These are phyloP conservation scores for Xerocomus amazonicus DNA, from an alignment of 1,284 basidiomycete species.

Conservation along the genomic window DNA sequence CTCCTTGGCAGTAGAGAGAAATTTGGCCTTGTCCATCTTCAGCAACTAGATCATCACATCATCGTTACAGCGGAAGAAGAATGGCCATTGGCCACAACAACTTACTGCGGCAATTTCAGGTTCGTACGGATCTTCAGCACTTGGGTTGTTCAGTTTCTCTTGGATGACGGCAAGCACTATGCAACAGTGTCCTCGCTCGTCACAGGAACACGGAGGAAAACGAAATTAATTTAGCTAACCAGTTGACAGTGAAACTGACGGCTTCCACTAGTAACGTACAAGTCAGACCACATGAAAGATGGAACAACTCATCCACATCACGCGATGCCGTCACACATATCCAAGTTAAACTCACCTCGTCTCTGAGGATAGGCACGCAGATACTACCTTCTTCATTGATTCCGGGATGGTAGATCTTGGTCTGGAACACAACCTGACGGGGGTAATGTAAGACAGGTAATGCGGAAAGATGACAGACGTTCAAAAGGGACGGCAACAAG, in stretches of 20 bases:
- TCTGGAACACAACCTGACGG: slow-evolving; percentile 75
- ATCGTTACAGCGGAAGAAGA: neutral
- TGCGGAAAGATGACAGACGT: slow-evolving; percentile 1
- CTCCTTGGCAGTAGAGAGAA: slow-evolving; percentile 70
- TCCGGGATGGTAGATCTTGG: slow-evolving; percentile 90
- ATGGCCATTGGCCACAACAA: neutral
- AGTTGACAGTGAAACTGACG: slow-evolving; percentile 71
- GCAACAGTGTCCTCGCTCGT: slow-evolving; percentile 3
- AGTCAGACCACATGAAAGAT: slow-evolving; percentile 2
- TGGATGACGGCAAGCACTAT: slow-evolving; percentile 76
- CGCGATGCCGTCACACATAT: neutral
- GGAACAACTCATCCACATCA: slow-evolving; percentile 1
- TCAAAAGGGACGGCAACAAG: slow-evolving; percentile 4
- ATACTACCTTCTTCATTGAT: slow-evolving; percentile 88
- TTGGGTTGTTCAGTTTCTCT: slow-evolving; percentile 86
- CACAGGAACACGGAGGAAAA: slow-evolving; percentile 1
- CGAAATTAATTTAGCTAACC: slow-evolving; percentile 43
- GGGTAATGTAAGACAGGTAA: slow-evolving; percentile 25
- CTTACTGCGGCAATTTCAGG: slow-evolving; percentile 76
- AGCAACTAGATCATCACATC: slow-evolving; percentile 44
- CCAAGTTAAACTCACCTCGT: slow-evolving; percentile 57
- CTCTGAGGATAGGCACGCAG: slow-evolving; percentile 75
- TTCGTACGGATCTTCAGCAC: slow-evolving; percentile 87
- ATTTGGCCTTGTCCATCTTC: slow-evolving; percentile 70
- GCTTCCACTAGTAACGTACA: slow-evolving; percentile 72